Conservation (phyloP, 768 basidiomycete genomes). For the Serendipita sp. region DNA sequence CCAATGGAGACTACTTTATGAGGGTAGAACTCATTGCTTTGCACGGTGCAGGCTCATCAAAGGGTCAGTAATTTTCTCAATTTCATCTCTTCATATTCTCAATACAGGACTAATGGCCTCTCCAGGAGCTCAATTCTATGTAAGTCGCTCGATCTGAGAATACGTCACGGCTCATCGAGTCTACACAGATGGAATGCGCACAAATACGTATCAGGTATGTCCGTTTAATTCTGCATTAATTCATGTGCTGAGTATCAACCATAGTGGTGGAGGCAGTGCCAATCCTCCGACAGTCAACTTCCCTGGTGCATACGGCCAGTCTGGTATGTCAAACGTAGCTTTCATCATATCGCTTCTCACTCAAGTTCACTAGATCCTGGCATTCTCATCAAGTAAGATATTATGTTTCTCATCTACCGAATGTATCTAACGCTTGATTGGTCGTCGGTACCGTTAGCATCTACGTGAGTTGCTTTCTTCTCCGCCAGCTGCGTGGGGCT, state of each 20-base stretch:
- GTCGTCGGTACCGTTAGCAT: too few relatives aligned
- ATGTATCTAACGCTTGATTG: too few relatives aligned
- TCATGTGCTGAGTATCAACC: too few relatives aligned
- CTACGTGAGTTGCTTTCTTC: too few relatives aligned
- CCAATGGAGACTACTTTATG: slow-evolving; percentile 33
- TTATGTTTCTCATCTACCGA: background rate
- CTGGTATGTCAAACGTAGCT: too few relatives aligned
- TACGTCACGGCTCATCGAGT: background rate
- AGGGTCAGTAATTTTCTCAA: background rate
- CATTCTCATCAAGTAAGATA: slow-evolving; percentile 18
- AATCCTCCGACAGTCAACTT: too few relatives aligned
- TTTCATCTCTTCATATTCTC: background rate
- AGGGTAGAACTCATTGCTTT: slow-evolving; percentile 34
- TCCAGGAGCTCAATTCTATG: slow-evolving; percentile 45
- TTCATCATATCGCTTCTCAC: background rate
- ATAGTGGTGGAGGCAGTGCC: too few relatives aligned
- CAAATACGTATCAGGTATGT: too few relatives aligned
- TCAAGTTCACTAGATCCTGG: slow-evolving; percentile 18
- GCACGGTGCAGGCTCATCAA: background rate
- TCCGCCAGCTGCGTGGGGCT: too few relatives aligned
- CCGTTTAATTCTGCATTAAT: too few relatives aligned
- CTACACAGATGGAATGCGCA: slow-evolving; percentile 21
- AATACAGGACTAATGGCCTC: slow-evolving; percentile 22
- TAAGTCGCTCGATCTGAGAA: slow-evolving; percentile 12
- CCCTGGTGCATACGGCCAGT: too few relatives aligned